phyloP scores from a whole-genome alignment of 1,139 yeast species.

The Geotrichum citri-aurantii region DNA sequence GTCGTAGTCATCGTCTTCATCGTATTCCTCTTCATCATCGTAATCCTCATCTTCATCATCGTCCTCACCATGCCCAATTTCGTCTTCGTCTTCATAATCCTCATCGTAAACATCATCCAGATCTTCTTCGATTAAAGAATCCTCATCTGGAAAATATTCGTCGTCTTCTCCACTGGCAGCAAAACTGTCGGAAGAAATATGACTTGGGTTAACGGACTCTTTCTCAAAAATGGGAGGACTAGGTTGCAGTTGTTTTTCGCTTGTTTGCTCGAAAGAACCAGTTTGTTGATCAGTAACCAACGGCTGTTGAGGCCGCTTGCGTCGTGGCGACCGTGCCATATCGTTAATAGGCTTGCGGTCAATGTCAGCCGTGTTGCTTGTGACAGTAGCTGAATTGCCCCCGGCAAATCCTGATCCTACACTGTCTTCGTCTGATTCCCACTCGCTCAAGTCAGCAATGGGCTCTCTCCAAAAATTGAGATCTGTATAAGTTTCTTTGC shows the following conservation, averaged over 20 bases:
- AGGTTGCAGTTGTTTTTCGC: slow-evolving; percentile 5
- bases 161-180: neutral
- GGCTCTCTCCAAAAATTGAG: slow-evolving; percentile 92
- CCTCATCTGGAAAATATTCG: slow-evolving; percentile 3
- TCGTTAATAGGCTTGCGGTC: slow-evolving; percentile 12
- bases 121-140: neutral
- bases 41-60: slow-evolving; percentile 17
- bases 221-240: slow-evolving; percentile 15
- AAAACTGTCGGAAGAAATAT: neutral
- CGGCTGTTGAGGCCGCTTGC: neutral
- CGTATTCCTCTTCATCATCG: slow-evolving; percentile 20
- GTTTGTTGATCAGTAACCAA: neutral
- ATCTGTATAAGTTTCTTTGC: slow-evolving; percentile 63
- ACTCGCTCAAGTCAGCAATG: slow-evolving; percentile 54
- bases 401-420: slow-evolving; percentile 15
- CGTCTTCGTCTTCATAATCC: slow-evolving; percentile 25
- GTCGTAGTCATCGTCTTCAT: slow-evolving; percentile 22
- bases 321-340: slow-evolving; percentile 14
- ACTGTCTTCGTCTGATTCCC: slow-evolving; percentile 38
- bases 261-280: slow-evolving; percentile 1
- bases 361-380: slow-evolving; percentile 3
- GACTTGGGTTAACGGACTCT: slow-evolving; percentile 3
- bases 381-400: slow-evolving; percentile 16
- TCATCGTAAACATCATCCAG: slow-evolving; percentile 20
- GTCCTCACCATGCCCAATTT: slow-evolving; percentile 18